A percentile compares a stretch with the other conserved stretches of the same genome.
Conservation (phyloP, 345 rosid genomes). For the Eutrema yunnanense region DNA sequence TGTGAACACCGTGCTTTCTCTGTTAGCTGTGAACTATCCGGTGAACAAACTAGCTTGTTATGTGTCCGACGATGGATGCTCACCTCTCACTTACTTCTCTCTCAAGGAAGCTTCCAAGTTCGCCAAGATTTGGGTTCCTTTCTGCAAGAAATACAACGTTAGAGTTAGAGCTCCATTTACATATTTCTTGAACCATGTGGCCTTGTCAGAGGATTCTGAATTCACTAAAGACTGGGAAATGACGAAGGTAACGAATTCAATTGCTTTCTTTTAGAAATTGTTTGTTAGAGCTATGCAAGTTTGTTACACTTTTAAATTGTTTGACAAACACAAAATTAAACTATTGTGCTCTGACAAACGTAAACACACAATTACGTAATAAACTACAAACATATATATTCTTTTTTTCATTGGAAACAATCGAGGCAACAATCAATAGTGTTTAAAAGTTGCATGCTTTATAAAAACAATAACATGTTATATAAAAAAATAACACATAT, state of each 20-base stretch:
- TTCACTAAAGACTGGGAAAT: background rate
- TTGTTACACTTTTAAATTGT: no score
- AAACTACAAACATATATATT: no score
- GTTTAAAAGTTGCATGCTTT: no score
- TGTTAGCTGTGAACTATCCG: background rate
- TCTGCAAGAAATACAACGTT: background rate
- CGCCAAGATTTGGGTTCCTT: conserved; percentile 6
- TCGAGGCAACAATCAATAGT: no score
- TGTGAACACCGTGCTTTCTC: background rate
- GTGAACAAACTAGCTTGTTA: background rate
- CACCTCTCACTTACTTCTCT: background rate
- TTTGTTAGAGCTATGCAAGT: no score
- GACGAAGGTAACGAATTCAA: background rate
- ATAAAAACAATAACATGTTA: no score
- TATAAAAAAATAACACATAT: no score
- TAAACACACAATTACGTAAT: no score
- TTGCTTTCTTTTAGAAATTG: background rate
- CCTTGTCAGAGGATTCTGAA: background rate
- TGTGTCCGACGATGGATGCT: background rate
- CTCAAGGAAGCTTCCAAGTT: background rate
- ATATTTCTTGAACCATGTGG: background rate
- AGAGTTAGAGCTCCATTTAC: conserved; percentile 1
- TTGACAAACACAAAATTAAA: no score
- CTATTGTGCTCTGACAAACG: no score
- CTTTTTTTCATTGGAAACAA: no score